phyloP scores from a whole-genome alignment of 805 yeast genomes.

The Candida gorgasii region DNA sequence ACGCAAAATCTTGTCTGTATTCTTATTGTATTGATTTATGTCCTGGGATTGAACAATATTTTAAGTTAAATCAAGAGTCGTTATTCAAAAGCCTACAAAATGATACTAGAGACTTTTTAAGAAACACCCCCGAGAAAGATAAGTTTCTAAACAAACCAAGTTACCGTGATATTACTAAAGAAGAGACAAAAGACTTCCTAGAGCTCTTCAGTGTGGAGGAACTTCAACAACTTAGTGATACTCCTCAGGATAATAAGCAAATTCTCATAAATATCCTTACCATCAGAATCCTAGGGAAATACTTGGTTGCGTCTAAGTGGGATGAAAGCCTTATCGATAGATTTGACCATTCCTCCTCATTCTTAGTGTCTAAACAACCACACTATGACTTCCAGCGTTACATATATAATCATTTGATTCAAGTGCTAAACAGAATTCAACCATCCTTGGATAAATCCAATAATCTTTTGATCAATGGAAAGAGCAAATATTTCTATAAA shows the following conservation, averaged over 20 bases:
- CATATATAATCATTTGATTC: slow-evolving; percentile 4
- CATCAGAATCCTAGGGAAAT: neutral
- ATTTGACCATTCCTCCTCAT: slow-evolving; percentile 8
- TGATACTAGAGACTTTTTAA: neutral
- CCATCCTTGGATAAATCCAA: slow-evolving; percentile 16
- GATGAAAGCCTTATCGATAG: slow-evolving; percentile 6
- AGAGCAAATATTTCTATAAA: slow-evolving; percentile 31
- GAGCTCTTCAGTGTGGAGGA: neutral
- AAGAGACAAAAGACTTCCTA: slow-evolving; percentile 1
- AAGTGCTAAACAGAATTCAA: slow-evolving; percentile 21
- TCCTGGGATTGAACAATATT: slow-evolving; percentile 1
- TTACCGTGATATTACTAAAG: slow-evolving; percentile 1
- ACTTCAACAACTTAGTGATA: slow-evolving; percentile 1
- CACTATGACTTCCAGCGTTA: slow-evolving; percentile 1
- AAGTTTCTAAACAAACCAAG: slow-evolving; percentile 1
- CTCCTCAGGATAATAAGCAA: neutral
- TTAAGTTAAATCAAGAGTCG: neutral
- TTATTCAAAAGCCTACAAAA: slow-evolving; percentile 1
- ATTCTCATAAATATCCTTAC: slow-evolving; percentile 3
- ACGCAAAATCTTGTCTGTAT: neutral
- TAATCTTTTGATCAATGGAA: slow-evolving; percentile 19
- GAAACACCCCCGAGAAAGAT: neutral
- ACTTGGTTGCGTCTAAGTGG: neutral
- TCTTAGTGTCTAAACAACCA: slow-evolving; percentile 5
- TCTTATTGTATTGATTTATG: slow-evolving; percentile 2